Conservation (phyloP, 2,329 filamentous ascomycete species). For the Aureobasidium uvarum region DNA sequence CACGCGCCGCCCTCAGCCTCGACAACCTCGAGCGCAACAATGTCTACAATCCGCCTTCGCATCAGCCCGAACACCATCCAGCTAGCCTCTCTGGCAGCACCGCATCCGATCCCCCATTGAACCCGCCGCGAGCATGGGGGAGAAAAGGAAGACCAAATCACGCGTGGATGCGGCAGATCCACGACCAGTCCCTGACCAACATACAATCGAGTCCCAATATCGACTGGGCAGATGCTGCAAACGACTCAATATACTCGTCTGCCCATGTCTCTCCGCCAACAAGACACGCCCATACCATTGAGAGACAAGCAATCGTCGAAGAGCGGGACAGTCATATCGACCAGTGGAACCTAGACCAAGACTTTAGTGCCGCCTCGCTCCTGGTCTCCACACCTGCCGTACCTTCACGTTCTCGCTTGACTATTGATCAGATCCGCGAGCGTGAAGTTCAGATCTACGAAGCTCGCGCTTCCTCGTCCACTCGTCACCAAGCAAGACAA, state of each 20-base stretch:
- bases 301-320: conserved; percentile 32
- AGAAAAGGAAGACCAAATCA: conserved; percentile 44
- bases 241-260: conserved; percentile 43
- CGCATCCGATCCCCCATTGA: conserved; percentile 46
- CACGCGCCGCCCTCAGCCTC: conserved; percentile 43
- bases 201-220: conserved; percentile 31
- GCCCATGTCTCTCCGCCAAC: conserved; percentile 45
- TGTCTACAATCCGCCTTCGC: neutral
- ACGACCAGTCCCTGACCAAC: conserved; percentile 27
- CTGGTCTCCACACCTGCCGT: conserved; percentile 50
- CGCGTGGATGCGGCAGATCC: conserved; percentile 46
- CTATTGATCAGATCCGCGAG: conserved; percentile 46
- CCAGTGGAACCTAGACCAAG: conserved; percentile 41
- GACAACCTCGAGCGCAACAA: conserved; percentile 45
- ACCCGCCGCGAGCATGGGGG: conserved; percentile 50
- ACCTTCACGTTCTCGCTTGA: conserved; percentile 37
- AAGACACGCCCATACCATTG: conserved; percentile 31
- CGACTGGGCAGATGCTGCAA: conserved; percentile 37
- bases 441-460: conserved; percentile 44
- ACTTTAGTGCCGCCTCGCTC: conserved; percentile 48
- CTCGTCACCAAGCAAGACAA: neutral
- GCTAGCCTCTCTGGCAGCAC: conserved; percentile 38
- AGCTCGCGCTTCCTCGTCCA: conserved; percentile 31
- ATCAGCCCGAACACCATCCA: neutral
- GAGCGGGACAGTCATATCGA: conserved; percentile 29